A percentile compares a stretch with the other conserved stretches of the same genome.
Conservation (phyloP, 805 yeast genomes). For the Ogataea paradorogensis region DNA sequence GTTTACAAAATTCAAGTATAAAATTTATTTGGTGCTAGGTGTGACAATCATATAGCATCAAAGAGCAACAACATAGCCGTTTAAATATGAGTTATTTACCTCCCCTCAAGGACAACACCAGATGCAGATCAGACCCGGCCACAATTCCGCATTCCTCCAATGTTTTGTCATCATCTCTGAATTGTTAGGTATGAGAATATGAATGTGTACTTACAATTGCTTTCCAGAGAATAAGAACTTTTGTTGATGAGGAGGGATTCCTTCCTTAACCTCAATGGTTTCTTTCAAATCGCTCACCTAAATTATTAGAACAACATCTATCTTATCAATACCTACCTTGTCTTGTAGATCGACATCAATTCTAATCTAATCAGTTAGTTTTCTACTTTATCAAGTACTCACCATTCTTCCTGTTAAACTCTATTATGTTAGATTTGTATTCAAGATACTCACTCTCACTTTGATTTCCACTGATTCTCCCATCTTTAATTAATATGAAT, state of each 20-base stretch:
- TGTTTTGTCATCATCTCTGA: slow-evolving; percentile 70
- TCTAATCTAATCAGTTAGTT: slow-evolving; percentile 45
- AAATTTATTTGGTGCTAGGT: slow-evolving; percentile 10
- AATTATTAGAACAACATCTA: slow-evolving; percentile 31
- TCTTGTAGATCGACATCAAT: slow-evolving; percentile 71
- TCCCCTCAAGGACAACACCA: slow-evolving; percentile 91
- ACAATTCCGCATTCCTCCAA: slow-evolving; percentile 69
- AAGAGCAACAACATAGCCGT: slow-evolving; percentile 1
- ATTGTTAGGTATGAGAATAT: neutral
- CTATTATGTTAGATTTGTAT: slow-evolving; percentile 25
- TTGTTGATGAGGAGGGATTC: slow-evolving; percentile 96
- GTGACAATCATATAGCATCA: neutral
- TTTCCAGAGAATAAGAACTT: slow-evolving; percentile 86
- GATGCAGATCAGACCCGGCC: slow-evolving; percentile 84
- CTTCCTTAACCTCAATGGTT: slow-evolving; percentile 91
- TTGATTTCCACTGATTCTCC: slow-evolving; percentile 28
- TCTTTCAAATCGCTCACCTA: slow-evolving; percentile 67
- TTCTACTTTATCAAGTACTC: slow-evolving; percentile 20
- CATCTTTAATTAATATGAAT: neutral
- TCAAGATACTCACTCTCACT: slow-evolving; percentile 30
- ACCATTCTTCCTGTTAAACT: slow-evolving; percentile 80
- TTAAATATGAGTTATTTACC: slow-evolving; percentile 30
- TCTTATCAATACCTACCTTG: slow-evolving; percentile 39
- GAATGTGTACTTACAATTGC: slow-evolving; percentile 59
- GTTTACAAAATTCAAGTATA: slow-evolving; percentile 9